These are phyloP conservation scores for Boletus subluridellus DNA, from an alignment of 1,284 basidiomycete species.

Conservation along the genomic window DNA sequence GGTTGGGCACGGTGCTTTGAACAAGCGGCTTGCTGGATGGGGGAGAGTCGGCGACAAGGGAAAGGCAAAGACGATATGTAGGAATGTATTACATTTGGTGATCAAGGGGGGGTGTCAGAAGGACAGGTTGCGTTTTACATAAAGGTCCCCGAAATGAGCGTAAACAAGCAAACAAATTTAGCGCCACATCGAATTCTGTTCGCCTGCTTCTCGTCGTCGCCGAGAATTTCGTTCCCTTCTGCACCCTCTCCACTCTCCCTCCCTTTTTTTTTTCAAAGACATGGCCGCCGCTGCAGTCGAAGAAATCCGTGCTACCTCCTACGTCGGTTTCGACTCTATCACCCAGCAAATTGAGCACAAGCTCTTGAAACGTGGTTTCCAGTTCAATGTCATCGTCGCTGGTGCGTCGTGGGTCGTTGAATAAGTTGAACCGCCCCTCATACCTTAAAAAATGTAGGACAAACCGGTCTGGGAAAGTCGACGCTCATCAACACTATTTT, in stretches of 20 bases:
- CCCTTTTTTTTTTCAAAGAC: slow-evolving; percentile 18
- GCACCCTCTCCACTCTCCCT: slow-evolving; percentile 10
- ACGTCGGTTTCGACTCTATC: slow-evolving; percentile 94
- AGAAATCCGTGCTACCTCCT: slow-evolving; percentile 83
- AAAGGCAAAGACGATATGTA: not conserved
- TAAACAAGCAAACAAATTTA: slow-evolving; percentile 36
- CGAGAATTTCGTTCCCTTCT: slow-evolving; percentile 23
- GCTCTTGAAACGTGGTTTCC: slow-evolving; percentile 97
- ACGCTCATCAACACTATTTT: slow-evolving; percentile 99
- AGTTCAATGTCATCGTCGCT: slow-evolving; percentile 96
- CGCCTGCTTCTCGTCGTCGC: slow-evolving; percentile 9
- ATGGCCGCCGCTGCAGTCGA: slow-evolving; percentile 50
- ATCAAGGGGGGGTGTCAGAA: slow-evolving; percentile 17
- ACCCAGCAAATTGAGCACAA: slow-evolving; percentile 99
- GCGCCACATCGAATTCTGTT: slow-evolving; percentile 26
- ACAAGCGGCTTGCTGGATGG: not conserved
- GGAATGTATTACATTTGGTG: not conserved
- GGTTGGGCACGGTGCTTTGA: slow-evolving; percentile 36
- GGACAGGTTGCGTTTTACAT: slow-evolving; percentile 11
- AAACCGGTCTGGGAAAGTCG: slow-evolving; percentile 97
- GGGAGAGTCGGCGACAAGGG: not conserved
- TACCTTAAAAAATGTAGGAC: slow-evolving; percentile 53
- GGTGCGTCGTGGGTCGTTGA: slow-evolving; percentile 54
- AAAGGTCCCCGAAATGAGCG: slow-evolving; percentile 26
- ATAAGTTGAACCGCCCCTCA: not conserved